Base-by-base conservation (phyloP, 257 asterid genomes). In the Ballota nigra region DNA sequence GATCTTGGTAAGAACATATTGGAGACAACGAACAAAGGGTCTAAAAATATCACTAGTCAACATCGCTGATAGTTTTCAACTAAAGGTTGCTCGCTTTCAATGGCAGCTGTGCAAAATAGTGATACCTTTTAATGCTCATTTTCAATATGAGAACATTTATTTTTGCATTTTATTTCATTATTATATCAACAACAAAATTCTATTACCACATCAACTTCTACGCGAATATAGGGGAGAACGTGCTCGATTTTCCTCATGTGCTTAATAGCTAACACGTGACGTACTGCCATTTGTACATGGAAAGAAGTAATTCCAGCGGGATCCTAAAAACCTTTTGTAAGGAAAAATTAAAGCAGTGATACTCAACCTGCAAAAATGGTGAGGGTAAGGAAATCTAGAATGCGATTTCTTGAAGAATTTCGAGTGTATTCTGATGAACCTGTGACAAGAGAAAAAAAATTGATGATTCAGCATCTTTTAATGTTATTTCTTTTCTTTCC, bases 401-500 rank as follows among this genome's bases (percentile, higher is more conserved):
- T 16, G 98, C 97, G 12, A 91, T 91, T 78, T 94, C 98, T 83
- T 94, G 88, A 81, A 91, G 98, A 78, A 94, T 89, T 84, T 94
- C 92, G 68, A 91, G 95, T 34, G 98, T 91, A 71, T 94, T 91
- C 86, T 86, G 96, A 70, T 91, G 98, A 83, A 94, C 97, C 97
- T 94, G 96, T 61, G 67, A 69, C 66, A 61, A 62, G 77, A 69
- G 5, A 63, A 71, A 69, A n/a, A 34, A 71, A 75, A 52, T 72
- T 41, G 62, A 60, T 64, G 33, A 63, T 52, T 83, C 64, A 73
- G 78, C 41, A 15, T 45, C 41, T 26, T 47, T 36, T 36, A 36
- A 36, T 36, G 12, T 24, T 70, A 18, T 6, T 61, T 28, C 3
- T 7, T 22, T 45, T 61, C 9, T 34, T 51, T 43, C 11, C 2